These are phyloP conservation scores for Parietichytrium sp. DNA, from an alignment of 108 stramenopile genomes.

Conservation along the genomic window DNA sequence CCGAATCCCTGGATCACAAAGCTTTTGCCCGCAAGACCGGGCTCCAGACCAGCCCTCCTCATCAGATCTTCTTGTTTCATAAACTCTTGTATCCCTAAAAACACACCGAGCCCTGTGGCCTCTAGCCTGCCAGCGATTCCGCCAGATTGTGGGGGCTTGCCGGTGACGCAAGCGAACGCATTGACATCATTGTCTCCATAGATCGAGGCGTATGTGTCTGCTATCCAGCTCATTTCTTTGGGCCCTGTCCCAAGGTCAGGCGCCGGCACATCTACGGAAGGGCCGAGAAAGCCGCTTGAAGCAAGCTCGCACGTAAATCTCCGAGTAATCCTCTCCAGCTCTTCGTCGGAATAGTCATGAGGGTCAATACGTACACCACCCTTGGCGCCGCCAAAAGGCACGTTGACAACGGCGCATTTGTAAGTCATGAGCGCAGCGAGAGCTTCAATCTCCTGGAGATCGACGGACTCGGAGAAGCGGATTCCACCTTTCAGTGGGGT, in stretches of 20 bases:
- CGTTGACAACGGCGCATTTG: slow-evolving; percentile 43
- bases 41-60: neutral
- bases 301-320: slow-evolving; percentile 43
- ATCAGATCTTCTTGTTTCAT: neutral
- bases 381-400: slow-evolving; percentile 45
- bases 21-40: slow-evolving; percentile 20
- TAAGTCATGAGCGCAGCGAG: slow-evolving; percentile 47
- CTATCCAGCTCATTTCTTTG: slow-evolving; percentile 44
- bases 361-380: slow-evolving; percentile 42
- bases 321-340: slow-evolving; percentile 46
- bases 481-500: slow-evolving; percentile 44
- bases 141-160: slow-evolving; percentile 40
- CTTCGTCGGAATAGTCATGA: slow-evolving; percentile 37
- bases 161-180: slow-evolving; percentile 32
- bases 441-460: slow-evolving; percentile 46
- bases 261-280: slow-evolving; percentile 43
- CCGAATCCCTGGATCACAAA: slow-evolving; percentile 44
- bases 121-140: slow-evolving; percentile 39
- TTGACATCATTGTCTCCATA: slow-evolving; percentile 45
- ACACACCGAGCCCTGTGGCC: slow-evolving; percentile 45
- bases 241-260: slow-evolving; percentile 46
- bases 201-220: slow-evolving; percentile 42
- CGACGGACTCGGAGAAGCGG: slow-evolving; percentile 36
- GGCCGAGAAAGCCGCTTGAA: slow-evolving; percentile 44
- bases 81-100: slow-evolving; percentile 39